Evolutionary conservation across 352 stramenopile species (phyloP).

Genomic region (Globisporangium uncinulatum): DNA sequence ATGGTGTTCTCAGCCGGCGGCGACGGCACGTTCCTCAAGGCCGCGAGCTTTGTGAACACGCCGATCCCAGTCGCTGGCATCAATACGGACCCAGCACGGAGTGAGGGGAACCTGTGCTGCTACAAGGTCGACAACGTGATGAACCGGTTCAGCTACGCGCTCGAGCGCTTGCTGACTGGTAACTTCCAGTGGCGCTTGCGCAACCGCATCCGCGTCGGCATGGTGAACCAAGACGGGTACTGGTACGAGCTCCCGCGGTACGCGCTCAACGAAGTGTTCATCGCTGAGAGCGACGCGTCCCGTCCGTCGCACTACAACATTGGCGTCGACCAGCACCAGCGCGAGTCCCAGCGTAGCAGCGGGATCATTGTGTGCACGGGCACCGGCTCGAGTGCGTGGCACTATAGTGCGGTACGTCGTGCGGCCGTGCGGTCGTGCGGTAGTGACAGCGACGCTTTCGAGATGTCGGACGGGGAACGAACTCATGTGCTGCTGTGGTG

Average conservation of each 20-base stretch:
- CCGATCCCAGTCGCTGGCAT: conserved; percentile 79
- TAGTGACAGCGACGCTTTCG: too few relatives aligned
- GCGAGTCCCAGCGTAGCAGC: conserved; percentile 83
- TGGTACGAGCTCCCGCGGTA: conserved; percentile 85
- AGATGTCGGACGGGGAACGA: too few relatives aligned
- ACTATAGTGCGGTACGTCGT: conserved; percentile 73
- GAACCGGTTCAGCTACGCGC: conserved; percentile 61
- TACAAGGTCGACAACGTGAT: conserved; percentile 78
- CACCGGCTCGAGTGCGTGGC: conserved; percentile 85
- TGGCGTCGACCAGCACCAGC: conserved; percentile 83
- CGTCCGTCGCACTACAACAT: conserved; percentile 87
- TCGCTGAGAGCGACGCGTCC: conserved; percentile 81
- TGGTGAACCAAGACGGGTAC: conserved; percentile 87
- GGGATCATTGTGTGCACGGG: conserved; percentile 86
- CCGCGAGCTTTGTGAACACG: conserved; percentile 82
- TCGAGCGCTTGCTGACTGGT: conserved; percentile 61
- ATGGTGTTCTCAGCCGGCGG: conserved; percentile 86
- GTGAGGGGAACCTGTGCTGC: conserved; percentile 84
- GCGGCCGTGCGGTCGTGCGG: too few relatives aligned
- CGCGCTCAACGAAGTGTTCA: conserved; percentile 88
- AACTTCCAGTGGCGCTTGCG: conserved; percentile 79
- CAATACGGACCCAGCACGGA: conserved; percentile 82
- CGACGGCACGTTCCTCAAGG: conserved; percentile 86
- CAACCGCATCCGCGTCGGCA: conserved; percentile 80
- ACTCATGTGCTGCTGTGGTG: background rate